phyloP scores from a whole-genome alignment of 441 rosid genomes.

The Corymbia calophylla region DNA sequence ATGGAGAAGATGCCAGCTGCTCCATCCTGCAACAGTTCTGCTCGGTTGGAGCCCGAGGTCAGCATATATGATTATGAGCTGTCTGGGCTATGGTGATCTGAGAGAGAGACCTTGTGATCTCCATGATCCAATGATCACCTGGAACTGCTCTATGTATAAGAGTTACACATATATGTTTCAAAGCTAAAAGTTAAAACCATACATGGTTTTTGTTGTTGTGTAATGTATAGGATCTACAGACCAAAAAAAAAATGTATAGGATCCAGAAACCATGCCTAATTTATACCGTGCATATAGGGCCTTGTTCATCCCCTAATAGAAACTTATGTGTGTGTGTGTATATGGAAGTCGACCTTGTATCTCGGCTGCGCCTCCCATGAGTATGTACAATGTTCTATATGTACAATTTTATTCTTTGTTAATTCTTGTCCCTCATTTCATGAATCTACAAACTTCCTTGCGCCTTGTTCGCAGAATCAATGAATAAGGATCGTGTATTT shows the following conservation, averaged over 20 bases:
- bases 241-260: neutral
- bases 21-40: conserved; percentile 1
- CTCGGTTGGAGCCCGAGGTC: conserved; percentile 18
- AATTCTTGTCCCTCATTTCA: neutral
- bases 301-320: neutral
- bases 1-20: neutral
- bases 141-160: neutral
- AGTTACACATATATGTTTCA: neutral
- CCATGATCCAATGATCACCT: neutral
- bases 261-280: neutral
- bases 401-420: neutral
- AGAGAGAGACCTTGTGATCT: neutral
- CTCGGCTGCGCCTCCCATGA: neutral
- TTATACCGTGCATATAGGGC: neutral
- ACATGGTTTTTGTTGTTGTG: neutral
- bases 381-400: neutral
- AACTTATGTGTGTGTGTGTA: neutral
- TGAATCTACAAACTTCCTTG: neutral
- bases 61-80: conserved; percentile 35
- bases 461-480: neutral
- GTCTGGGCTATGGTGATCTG: conserved; percentile 12
- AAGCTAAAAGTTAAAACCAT: neutral
- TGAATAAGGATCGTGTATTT: neutral
- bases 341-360: neutral
- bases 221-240: neutral